Percentiles rank a stretch among this genome's conserved stretches.
phyloP scores from a whole-genome alignment of 169 alveolate genomes.

The Plasmodium vivax region DNA sequence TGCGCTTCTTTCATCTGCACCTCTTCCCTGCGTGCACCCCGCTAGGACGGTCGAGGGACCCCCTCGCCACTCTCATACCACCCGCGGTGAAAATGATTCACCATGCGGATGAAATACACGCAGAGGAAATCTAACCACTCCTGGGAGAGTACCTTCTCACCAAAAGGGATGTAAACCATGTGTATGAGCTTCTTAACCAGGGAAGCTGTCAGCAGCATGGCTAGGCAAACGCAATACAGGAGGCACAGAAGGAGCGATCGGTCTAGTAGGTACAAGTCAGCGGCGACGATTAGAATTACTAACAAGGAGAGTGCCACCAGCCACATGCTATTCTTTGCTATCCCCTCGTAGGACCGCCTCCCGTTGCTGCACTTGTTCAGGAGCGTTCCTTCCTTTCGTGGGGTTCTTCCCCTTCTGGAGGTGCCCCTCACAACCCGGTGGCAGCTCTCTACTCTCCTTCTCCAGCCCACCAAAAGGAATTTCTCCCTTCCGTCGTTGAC shows the following conservation, averaged over 20 bases:
- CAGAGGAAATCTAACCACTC: not conserved
- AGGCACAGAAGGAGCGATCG: conserved; percentile 7
- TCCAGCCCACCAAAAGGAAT: not conserved
- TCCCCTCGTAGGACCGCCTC: not conserved
- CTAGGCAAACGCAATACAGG: conserved; percentile 11
- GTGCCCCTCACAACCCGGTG: not conserved
- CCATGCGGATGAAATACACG: not conserved
- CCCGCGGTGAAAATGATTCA: not conserved
- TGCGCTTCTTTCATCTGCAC: not conserved
- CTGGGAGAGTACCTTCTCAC: not conserved
- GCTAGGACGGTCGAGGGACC: not conserved
- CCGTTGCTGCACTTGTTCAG: conserved; percentile 4
- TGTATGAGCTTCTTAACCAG: conserved; percentile 8
- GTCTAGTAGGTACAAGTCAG: conserved; percentile 17
- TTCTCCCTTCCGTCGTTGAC: not conserved
- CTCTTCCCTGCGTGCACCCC: not conserved
- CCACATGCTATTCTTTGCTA: not conserved
- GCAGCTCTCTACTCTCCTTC: not conserved
- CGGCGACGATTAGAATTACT: conserved; percentile 1
- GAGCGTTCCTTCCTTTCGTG: not conserved
- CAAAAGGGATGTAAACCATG: conserved; percentile 10
- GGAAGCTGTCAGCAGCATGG: not conserved
- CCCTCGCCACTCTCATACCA: not conserved
- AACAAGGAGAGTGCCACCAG: not conserved
- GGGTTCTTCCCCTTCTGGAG: not conserved